These are phyloP conservation scores for Verruconis gallopava DNA, from an alignment of 2,329 filamentous ascomycete genomes.

Conservation along the genomic window DNA sequence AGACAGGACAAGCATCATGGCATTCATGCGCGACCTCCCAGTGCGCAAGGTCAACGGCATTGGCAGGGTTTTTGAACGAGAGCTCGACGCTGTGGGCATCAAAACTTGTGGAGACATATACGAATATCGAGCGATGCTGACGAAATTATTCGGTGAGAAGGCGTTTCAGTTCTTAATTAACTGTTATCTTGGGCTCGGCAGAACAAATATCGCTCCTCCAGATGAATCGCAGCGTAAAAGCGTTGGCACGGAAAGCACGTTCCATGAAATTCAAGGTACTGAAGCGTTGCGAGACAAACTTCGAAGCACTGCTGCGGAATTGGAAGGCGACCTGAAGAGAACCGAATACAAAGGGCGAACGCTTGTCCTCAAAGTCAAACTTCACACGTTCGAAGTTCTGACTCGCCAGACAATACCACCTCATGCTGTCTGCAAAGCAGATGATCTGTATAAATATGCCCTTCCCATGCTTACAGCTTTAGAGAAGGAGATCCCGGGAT, in stretches of 20 bases:
- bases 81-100: slow-evolving; percentile 76
- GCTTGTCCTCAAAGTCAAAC: slow-evolving; percentile 79
- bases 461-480: slow-evolving; percentile 75
- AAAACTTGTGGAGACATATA: slow-evolving; percentile 85
- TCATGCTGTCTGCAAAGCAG: slow-evolving; percentile 50
- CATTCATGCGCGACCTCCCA: slow-evolving; percentile 72
- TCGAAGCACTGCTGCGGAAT: slow-evolving; percentile 64
- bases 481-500: slow-evolving; percentile 65
- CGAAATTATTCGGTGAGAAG: slow-evolving; percentile 79
- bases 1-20: slow-evolving; percentile 62
- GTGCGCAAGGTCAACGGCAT: slow-evolving; percentile 90
- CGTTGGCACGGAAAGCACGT: slow-evolving; percentile 87
- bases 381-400: slow-evolving; percentile 86
- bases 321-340: slow-evolving; percentile 71
- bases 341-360: slow-evolving; percentile 84
- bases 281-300: slow-evolving; percentile 62
- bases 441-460: slow-evolving; percentile 72
- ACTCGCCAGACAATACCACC: slow-evolving; percentile 69
- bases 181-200: slow-evolving; percentile 73
- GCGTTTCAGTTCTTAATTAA: slow-evolving; percentile 75
- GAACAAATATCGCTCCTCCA: slow-evolving; percentile 72
- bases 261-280: slow-evolving; percentile 62
- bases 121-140: slow-evolving; percentile 56
- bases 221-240: slow-evolving; percentile 88
- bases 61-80: slow-evolving; percentile 85